Percentiles rank a stretch among this genome's conserved stretches.
Conservation (phyloP, 2,329 filamentous ascomycete genomes). For the Leptodontidium sp. region DNA sequence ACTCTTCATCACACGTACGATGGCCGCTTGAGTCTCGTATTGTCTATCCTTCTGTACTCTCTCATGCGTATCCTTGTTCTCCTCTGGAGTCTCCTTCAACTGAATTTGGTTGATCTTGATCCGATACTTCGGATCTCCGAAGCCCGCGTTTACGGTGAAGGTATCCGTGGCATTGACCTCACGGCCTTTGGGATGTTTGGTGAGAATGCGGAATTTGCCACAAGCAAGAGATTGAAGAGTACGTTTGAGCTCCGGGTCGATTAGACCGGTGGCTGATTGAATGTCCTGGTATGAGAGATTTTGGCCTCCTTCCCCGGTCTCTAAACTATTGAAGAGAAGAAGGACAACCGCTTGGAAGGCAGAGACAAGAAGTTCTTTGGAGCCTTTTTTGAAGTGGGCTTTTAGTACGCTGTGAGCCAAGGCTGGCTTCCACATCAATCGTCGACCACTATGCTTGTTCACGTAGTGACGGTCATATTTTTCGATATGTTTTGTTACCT, state of each 20-base stretch:
- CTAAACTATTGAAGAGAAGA: constrained; percentile 83
- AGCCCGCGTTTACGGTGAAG: constrained; percentile 82
- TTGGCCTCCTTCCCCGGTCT: constrained; percentile 54
- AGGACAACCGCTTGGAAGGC: constrained; percentile 93
- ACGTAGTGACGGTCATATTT: constrained; percentile 89
- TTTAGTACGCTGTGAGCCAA: constrained; percentile 90
- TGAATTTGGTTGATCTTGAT: constrained; percentile 99
- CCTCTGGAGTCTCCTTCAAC: constrained; percentile 92
- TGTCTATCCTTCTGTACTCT: constrained; percentile 88
- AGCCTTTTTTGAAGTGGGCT: constrained; percentile 79
- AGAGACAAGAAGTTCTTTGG: constrained; percentile 89
- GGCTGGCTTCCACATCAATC: constrained; percentile 89
- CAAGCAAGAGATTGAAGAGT: constrained; percentile 96
- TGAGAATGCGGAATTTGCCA: constrained; percentile 83
- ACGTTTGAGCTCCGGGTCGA: constrained; percentile 80
- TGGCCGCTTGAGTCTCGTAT: constrained; percentile 96
- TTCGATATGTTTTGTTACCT: constrained; percentile 78
- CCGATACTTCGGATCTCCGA: constrained; percentile 82
- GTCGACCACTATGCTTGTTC: constrained; percentile 86
- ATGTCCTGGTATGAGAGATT: constrained; percentile 80
- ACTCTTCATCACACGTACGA: constrained; percentile 97
- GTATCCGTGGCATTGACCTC: constrained; percentile 82
- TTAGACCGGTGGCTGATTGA: constrained; percentile 75
- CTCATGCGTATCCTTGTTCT: constrained; percentile 94
- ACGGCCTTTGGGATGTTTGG: constrained; percentile 83